Evolutionary conservation across 495 filamentous ascomycete genomes (phyloP).

Genomic region (Aspergillus diversus): DNA sequence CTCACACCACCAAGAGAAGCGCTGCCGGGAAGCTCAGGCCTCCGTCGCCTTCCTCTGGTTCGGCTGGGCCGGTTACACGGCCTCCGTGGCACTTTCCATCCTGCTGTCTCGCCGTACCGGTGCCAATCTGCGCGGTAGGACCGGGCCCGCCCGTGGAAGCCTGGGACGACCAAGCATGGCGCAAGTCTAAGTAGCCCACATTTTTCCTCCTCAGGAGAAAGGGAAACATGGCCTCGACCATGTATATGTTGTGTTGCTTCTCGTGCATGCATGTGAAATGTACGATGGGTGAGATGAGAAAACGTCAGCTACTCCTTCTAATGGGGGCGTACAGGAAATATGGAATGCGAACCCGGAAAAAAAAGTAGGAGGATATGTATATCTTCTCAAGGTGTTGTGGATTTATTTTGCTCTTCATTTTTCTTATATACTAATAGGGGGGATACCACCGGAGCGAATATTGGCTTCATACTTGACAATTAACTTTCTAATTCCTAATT

Average conservation of each 20-base stretch:
- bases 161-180: constrained; percentile 61
- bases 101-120: constrained; percentile 43
- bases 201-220: neutral
- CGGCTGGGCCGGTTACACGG: constrained; percentile 63
- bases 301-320: no score
- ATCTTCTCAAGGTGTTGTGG: no score
- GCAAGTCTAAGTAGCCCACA: constrained; percentile 57
- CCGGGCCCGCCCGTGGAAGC: constrained; percentile 42
- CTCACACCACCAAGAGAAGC: constrained; percentile 53
- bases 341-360: no score
- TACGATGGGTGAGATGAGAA: no score
- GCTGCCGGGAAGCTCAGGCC: constrained; percentile 73
- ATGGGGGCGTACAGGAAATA: no score
- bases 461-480: neutral
- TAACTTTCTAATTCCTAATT: neutral
- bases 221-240: neutral
- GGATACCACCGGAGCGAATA: no score
- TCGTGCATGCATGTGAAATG: neutral
- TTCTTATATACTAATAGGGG: no score
- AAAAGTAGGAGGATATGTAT: no score
- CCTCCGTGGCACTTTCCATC: constrained; percentile 55
- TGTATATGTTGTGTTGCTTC: no score
- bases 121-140: constrained; percentile 45
- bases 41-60: constrained; percentile 74
- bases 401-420: no score